Evolutionary conservation across 768 basidiomycete genomes (phyloP).

Genomic region (Lepiota venenata): DNA sequence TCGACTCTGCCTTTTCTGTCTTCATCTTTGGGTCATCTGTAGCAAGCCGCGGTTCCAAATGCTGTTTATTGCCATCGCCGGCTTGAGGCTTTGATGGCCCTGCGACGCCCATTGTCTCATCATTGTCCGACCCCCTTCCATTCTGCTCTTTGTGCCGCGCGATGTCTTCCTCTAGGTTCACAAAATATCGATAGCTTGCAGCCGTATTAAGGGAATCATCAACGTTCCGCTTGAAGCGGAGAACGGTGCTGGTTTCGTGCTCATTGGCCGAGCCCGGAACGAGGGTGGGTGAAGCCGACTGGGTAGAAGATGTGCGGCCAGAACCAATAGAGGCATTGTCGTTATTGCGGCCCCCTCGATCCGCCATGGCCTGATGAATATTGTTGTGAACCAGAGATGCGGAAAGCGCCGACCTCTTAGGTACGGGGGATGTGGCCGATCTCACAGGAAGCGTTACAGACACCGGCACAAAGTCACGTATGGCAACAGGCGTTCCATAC

Average conservation of each 20-base stretch:
- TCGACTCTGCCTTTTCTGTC: constrained; percentile 1
- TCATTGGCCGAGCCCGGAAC: constrained; percentile 20
- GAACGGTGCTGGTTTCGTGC: constrained; percentile 32
- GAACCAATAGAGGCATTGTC: constrained; percentile 18
- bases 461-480: constrained; percentile 58
- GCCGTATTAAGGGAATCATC: constrained; percentile 41
- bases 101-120: constrained; percentile 16
- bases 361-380: constrained; percentile 50
- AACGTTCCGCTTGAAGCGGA: constrained; percentile 36
- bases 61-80: constrained; percentile 15
- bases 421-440: constrained; percentile 33
- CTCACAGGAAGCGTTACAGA: constrained; percentile 32
- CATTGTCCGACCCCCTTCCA: constrained; percentile 8
- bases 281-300: constrained; percentile 32
- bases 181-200: constrained; percentile 42
- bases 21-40: constrained; percentile 17
- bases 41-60: constrained; percentile 16
- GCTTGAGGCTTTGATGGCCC: constrained; percentile 18
- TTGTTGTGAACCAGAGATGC: constrained; percentile 61
- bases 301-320: constrained; percentile 24
- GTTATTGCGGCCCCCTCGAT: constrained; percentile 17
- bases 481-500: constrained; percentile 31
- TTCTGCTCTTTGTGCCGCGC: constrained; percentile 23
- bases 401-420: constrained; percentile 60
- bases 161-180: constrained; percentile 42